These are phyloP conservation scores for Fusarium circinatum DNA, from an alignment of 2,329 filamentous ascomycete genomes.

Conservation along the genomic window DNA sequence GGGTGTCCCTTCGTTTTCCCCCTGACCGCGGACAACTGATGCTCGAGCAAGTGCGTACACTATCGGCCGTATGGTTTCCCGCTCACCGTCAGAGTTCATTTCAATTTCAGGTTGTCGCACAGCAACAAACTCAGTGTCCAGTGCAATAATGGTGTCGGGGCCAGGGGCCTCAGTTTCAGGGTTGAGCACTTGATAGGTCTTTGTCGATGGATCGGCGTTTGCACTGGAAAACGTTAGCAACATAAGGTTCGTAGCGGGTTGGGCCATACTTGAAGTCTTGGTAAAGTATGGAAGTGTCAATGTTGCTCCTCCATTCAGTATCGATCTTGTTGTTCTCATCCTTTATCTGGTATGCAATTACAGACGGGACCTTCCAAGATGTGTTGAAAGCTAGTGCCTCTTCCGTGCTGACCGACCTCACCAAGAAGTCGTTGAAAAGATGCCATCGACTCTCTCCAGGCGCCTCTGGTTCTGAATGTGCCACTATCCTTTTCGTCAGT, in stretches of 20 bases:
- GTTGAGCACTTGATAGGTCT: conserved; percentile 70
- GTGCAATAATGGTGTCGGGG: conserved; percentile 80
- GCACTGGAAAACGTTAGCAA: conserved; percentile 48
- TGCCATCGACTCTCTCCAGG: conserved; percentile 83
- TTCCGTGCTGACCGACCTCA: conserved; percentile 79
- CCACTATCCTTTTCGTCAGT: conserved; percentile 59
- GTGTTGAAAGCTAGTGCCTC: conserved; percentile 92
- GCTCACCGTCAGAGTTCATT: conserved; percentile 90
- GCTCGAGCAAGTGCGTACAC: conserved; percentile 93
- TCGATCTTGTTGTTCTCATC: conserved; percentile 84
- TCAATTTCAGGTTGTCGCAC: conserved; percentile 94
- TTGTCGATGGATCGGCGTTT: conserved; percentile 51
- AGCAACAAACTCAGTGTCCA: conserved; percentile 97
- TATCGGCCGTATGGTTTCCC: conserved; percentile 90
- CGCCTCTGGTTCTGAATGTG: conserved; percentile 69
- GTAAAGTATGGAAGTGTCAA: conserved; percentile 89
- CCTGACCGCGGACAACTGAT: conserved; percentile 85
- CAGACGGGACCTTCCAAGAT: conserved; percentile 90
- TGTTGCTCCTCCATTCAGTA: conserved; percentile 82
- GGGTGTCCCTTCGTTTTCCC: conserved; percentile 80
- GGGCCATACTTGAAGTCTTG: conserved; percentile 67
- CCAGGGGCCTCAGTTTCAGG: conserved; percentile 71
- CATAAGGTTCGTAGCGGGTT: neutral
- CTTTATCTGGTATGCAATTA: conserved; percentile 87
- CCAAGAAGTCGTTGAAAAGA: conserved; percentile 96